phyloP scores from a whole-genome alignment of 257 asterid species.

The Asclepias syriaca region DNA sequence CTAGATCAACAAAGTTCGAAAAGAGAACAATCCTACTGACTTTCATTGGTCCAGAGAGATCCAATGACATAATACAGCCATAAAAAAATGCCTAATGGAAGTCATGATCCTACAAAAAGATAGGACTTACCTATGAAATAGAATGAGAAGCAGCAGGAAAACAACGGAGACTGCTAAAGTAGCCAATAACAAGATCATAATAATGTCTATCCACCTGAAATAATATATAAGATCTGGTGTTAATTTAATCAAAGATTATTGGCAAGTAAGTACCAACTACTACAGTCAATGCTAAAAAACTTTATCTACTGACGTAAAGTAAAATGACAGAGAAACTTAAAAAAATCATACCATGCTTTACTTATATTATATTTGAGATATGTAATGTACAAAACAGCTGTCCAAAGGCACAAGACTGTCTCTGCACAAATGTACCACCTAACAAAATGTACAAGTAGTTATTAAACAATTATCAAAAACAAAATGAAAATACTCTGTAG shows the following conservation, averaged over 20 bases:
- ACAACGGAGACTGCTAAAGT: conserved; percentile 50
- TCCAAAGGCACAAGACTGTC: conserved; percentile 83
- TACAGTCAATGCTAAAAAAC: neutral
- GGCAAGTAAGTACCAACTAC: neutral
- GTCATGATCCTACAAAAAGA: conserved; percentile 1
- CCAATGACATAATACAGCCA: neutral
- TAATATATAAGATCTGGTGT: conserved; percentile 16
- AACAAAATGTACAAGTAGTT: conserved; percentile 20
- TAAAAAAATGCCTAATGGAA: neutral
- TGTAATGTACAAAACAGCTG: conserved; percentile 60
- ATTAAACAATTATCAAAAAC: neutral
- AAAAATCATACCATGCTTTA: conserved; percentile 71
- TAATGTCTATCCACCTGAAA: conserved; percentile 79
- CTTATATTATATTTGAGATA: conserved; percentile 62
- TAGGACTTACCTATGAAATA: conserved; percentile 70
- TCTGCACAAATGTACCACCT: conserved; percentile 98
- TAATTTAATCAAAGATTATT: conserved; percentile 5
- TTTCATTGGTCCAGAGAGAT: neutral
- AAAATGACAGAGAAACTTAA: neutral
- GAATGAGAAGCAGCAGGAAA: conserved; percentile 78
- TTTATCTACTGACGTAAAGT: neutral
- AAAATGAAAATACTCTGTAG: neutral
- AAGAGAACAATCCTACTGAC: neutral
- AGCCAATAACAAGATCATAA: conserved; percentile 62
- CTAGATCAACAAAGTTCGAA: neutral